Evolutionary conservation across 805 yeast genomes (phyloP).

Genomic region (Ogataea thermomethanolica): DNA sequence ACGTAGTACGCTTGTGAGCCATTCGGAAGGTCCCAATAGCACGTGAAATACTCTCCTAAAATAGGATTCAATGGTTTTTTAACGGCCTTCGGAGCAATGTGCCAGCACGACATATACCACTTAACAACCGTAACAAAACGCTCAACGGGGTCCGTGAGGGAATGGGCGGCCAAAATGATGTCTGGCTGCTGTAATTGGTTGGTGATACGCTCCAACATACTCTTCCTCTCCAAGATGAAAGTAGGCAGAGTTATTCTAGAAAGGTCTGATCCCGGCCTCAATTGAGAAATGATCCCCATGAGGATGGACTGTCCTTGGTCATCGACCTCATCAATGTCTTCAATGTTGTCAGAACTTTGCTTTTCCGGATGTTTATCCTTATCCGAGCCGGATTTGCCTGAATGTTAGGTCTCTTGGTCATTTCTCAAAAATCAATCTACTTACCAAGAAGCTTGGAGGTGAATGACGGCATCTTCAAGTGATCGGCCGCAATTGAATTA

Average conservation of each 20-base stretch:
- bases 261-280: conserved; percentile 89
- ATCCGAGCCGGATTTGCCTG: conserved; percentile 24
- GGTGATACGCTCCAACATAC: conserved; percentile 94
- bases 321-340: conserved; percentile 90
- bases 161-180: conserved; percentile 66
- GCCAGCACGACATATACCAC: conserved; percentile 97
- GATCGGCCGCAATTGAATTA: neutral
- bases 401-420: neutral
- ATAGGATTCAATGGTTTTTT: conserved; percentile 96
- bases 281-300: conserved; percentile 82
- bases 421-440: conserved; percentile 5
- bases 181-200: conserved; percentile 82
- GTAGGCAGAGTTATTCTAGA: conserved; percentile 93
- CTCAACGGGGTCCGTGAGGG: conserved; percentile 51
- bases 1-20: conserved; percentile 72
- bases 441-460: conserved; percentile 27
- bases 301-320: conserved; percentile 84
- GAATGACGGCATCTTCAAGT: conserved; percentile 24
- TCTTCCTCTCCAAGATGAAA: conserved; percentile 88
- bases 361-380: conserved; percentile 17
- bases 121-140: conserved; percentile 73
- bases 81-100: conserved; percentile 97
- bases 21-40: conserved; percentile 86
- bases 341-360: conserved; percentile 34
- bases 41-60: conserved; percentile 83